Conservation (phyloP, 2,329 filamentous ascomycete species). For the Alternaria gaisen region DNA sequence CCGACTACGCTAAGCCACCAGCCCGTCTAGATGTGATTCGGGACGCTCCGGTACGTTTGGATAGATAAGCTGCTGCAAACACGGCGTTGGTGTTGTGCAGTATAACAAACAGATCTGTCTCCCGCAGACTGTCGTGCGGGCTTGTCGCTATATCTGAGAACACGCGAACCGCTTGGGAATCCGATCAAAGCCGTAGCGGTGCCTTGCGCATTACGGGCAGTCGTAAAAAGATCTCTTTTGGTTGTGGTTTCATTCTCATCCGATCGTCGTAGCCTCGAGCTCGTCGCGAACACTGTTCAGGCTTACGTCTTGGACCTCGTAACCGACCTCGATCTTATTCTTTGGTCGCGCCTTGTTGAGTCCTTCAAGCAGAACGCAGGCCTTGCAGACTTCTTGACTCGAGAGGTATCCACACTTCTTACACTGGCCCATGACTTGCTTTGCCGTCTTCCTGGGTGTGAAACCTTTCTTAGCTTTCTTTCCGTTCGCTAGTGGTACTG, state of each 20-base stretch:
- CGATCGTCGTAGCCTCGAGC: slow-evolving; percentile 32
- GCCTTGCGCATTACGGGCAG: not conserved
- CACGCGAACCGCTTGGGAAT: too few species aligned
- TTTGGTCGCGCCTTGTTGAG: slow-evolving; percentile 76
- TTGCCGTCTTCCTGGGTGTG: slow-evolving; percentile 44
- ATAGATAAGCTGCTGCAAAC: not conserved
- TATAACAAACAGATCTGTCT: not conserved
- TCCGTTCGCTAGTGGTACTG: slow-evolving; percentile 21
- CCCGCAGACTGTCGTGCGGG: not conserved
- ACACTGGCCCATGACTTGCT: slow-evolving; percentile 83
- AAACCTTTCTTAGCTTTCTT: slow-evolving; percentile 35
- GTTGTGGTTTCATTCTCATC: slow-evolving; percentile 24
- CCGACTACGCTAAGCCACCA: not conserved
- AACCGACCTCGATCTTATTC: slow-evolving; percentile 44
- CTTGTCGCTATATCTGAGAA: not conserved
- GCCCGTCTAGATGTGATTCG: not conserved
- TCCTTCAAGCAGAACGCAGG: slow-evolving; percentile 87
- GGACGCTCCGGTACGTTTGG: not conserved
- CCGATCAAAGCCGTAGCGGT: not conserved
- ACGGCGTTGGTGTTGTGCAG: not conserved
- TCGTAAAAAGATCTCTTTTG: not conserved
- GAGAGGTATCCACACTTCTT: slow-evolving; percentile 93
- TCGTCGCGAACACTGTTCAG: slow-evolving; percentile 34
- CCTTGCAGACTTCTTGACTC: slow-evolving; percentile 92
- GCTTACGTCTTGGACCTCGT: slow-evolving; percentile 32